Conservation (phyloP, 257 asterid genomes). For the Ballota nigra region DNA sequence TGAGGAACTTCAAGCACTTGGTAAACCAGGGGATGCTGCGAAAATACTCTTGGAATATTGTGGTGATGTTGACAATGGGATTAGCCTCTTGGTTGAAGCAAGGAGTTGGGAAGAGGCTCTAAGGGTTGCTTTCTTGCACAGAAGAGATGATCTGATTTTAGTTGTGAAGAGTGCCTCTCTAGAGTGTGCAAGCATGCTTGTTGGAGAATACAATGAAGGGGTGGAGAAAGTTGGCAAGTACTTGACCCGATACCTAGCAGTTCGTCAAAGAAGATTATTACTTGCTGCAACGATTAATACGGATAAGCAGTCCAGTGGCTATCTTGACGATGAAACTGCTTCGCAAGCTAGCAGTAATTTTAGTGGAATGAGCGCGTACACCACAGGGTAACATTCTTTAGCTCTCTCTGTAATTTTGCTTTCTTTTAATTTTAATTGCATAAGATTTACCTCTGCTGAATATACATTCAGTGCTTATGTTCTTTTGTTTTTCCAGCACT, state of each 20-base stretch:
- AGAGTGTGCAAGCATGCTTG: constrained; percentile 68
- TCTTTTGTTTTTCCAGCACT: too few species aligned
- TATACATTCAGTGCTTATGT: too few species aligned
- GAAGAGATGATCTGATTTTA: constrained; percentile 63
- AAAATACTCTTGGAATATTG: constrained; percentile 84
- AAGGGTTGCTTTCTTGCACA: constrained; percentile 70
- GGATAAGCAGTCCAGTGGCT: constrained; percentile 50
- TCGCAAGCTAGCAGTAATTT: constrained; percentile 92
- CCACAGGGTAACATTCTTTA: constrained; percentile 65
- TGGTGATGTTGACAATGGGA: constrained; percentile 57
- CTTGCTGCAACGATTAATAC: constrained; percentile 87
- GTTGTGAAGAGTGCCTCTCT: constrained; percentile 71
- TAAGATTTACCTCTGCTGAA: not conserved
- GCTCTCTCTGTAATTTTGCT: not conserved
- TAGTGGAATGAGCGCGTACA: constrained; percentile 99
- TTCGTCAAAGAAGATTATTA: constrained; percentile 83
- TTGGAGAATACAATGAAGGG: constrained; percentile 77
- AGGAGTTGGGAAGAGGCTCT: constrained; percentile 97
- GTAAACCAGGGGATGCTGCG: constrained; percentile 92
- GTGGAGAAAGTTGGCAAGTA: constrained; percentile 92
- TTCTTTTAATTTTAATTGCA: constrained; percentile 14
- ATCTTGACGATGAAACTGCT: constrained; percentile 84
- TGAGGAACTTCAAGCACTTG: constrained; percentile 91
- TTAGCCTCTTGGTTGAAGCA: constrained; percentile 70
- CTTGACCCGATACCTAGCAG: constrained; percentile 79